Percentiles rank a stretch among this genome's conserved stretches.
These are phyloP conservation scores for Amylostereum chailletii DNA, from an alignment of 1,284 basidiomycete genomes.

Conservation along the genomic window DNA sequence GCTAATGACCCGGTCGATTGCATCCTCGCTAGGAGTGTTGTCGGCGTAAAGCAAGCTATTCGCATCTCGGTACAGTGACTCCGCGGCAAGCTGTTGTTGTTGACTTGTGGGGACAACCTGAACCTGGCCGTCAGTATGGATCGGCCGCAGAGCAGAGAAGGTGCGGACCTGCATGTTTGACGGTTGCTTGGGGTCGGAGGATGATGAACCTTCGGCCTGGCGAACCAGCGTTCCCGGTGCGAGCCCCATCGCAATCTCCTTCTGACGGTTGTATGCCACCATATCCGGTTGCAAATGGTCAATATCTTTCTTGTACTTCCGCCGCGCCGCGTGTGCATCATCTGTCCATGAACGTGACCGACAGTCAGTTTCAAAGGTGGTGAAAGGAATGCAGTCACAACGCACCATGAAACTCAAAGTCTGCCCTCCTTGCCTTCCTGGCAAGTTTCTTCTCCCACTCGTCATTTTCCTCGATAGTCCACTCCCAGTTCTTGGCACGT, in stretches of 20 bases:
- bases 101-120: conserved; percentile 46
- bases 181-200: conserved; percentile 41
- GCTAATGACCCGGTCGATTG: conserved; percentile 84
- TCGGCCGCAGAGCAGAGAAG: background rate
- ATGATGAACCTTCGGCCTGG: conserved; percentile 26
- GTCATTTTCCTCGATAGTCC: conserved; percentile 91
- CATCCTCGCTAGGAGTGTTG: conserved; percentile 89
- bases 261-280: conserved; percentile 77
- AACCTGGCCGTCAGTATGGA: background rate
- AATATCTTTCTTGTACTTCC: conserved; percentile 87
- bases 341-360: conserved; percentile 38
- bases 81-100: conserved; percentile 62
- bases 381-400: conserved; percentile 13
- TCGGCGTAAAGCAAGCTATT: conserved; percentile 90
- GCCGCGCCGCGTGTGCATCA: conserved; percentile 80
- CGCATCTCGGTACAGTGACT: conserved; percentile 82
- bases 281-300: conserved; percentile 83
- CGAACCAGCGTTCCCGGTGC: conserved; percentile 51
- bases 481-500: conserved; percentile 87
- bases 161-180: conserved; percentile 30
- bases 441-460: conserved; percentile 86
- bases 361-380: background rate
- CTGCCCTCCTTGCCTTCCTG: conserved; percentile 65
- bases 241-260: conserved; percentile 74
- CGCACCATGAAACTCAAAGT: conserved; percentile 75